Evolutionary conservation across 108 stramenopile genomes (phyloP).

Genomic region (Parmales sp.): DNA sequence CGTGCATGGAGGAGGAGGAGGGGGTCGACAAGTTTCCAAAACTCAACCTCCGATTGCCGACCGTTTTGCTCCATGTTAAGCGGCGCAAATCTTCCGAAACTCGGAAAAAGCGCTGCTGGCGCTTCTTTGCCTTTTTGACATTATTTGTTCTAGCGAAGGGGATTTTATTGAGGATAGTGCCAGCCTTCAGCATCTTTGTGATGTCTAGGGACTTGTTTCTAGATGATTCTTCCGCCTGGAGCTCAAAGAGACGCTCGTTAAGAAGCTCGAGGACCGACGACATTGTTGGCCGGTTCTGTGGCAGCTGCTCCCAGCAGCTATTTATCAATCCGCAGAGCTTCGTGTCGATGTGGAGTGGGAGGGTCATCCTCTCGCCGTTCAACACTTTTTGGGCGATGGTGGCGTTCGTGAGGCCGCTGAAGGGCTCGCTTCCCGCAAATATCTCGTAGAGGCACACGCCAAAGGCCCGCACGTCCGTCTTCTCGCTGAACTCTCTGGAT

Average conservation of each 20-base stretch:
- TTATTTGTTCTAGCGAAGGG: not conserved
- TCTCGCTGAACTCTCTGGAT: slow-evolving; percentile 15
- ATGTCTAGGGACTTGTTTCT: not conserved
- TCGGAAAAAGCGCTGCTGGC: not conserved
- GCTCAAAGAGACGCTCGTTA: not conserved
- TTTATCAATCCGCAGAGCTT: not conserved
- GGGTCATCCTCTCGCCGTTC: slow-evolving; percentile 12
- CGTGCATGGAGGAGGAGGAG: too few species aligned
- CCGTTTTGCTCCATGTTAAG: not conserved
- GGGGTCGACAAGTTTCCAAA: too few species aligned
- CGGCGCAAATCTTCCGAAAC: not conserved
- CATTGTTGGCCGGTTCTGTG: not conserved
- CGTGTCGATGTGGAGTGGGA: slow-evolving; percentile 17
- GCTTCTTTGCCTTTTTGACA: not conserved
- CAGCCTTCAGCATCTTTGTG: not conserved
- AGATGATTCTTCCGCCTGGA: not conserved
- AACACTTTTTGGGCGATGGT: slow-evolving; percentile 13
- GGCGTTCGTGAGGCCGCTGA: slow-evolving; percentile 5
- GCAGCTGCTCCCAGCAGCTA: not conserved
- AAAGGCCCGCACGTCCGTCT: slow-evolving; percentile 16
- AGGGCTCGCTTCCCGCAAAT: slow-evolving; percentile 12
- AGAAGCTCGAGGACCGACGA: not conserved
- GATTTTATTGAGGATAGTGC: not conserved
- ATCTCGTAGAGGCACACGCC: slow-evolving; percentile 21
- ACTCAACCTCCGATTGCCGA: too few species aligned